Evolutionary conservation across 345 rosid species (phyloP), one percentile per base, ranked within the genome.

Genomic region (Trapa incisa): DNA sequence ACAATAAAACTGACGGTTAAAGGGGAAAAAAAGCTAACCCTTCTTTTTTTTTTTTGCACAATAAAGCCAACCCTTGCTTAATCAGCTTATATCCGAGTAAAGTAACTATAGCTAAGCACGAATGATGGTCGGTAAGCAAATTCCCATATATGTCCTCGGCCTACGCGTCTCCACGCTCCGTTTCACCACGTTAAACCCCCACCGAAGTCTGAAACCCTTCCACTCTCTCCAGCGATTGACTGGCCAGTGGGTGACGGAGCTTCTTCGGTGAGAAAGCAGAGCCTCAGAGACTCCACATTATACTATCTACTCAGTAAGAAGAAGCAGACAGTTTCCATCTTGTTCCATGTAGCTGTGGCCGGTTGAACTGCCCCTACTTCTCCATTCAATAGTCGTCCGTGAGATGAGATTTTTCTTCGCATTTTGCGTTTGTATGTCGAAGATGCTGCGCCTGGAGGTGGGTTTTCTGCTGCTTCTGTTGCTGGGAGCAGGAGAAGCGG

Each of bases 381-480:
- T 38, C 37, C 37, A 61, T 0, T 50, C 54, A 7, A 2, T 17
- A 17, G 17, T 11, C 4, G 54, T 0, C 4, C 17, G 3, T 38
- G n/a, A 17, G 42, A 6, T 38, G n/a, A 17, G 42, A 6, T 6
- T 5, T 29, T n/a, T 65, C 16, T 7, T 65, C 17, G 36, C 29
- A 14, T 5, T 39, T 9, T 39, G 43, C 9, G 22, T 3, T 53
- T 53, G 39, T 65, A 0, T 38, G 29, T 41, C 47, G 29, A 38
- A 35, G 14, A 70, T 64, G 68, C 42, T 35, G 68, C 52, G 64
- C 17, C 43, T 62, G 68, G 72, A 68, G 66, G 79, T 65, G 77
- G 45, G 29, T 74, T 56, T 65, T 62, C 39, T 82, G 63, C 32
- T 70, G 47, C 67, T 79, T 57, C 61, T 71, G 47, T 11, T 78